Evolutionary conservation across 106 monocot genomes (phyloP), one percentile per base, ranked within the genome.

Genomic region (Apostasia ramifera): DNA sequence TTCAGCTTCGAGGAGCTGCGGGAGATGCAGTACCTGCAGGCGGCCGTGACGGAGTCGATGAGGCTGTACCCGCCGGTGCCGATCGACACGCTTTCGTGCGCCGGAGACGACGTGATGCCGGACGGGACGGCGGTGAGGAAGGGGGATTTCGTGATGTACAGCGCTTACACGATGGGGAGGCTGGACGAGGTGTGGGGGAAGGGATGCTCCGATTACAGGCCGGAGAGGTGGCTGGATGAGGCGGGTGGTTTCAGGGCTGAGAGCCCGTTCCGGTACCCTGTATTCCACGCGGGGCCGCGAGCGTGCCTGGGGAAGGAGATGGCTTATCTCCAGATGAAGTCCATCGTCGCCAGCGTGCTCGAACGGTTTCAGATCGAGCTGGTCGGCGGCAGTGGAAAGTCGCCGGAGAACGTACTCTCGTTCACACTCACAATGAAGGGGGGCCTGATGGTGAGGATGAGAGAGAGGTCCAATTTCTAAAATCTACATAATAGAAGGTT

Each of bases 231-330:
- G 81, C 67, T 76, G 40, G 68, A 81, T 7, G 65, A 5, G 13
- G 42, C 54, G 1, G 60, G 61, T 4, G 68, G 43, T 40, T 81
- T 72, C 55, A 53, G 44, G 61, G 62, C 67, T 6, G 76, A 73
- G 68, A 81, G 76, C 47, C 76, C 76, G 56, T 72, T 72, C 50
- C 59, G 44, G 63, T 71, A 68, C 55, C 52, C 76, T 56, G 68
- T 38, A 13, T 81, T 81, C 46, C 76, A 81, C 45, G 76, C 47
- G 4, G 71, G 81, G 42, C 81, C 76, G 40, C 57, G 80, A 53
- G 47, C 75, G 74, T 81, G 80, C 49, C 55, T 75, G 66, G 80
- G 80, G 71, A 81, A 75, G 61, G 81, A 81, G 61, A 76, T 76
- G 75, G 75, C 75, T 1, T 69, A 76, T 44, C 68, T 76, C 10